Percentiles rank a stretch among this genome's conserved stretches.
These are phyloP conservation scores for Cladosporium velox DNA, from an alignment of 2,329 filamentous ascomycete genomes.

Conservation along the genomic window DNA sequence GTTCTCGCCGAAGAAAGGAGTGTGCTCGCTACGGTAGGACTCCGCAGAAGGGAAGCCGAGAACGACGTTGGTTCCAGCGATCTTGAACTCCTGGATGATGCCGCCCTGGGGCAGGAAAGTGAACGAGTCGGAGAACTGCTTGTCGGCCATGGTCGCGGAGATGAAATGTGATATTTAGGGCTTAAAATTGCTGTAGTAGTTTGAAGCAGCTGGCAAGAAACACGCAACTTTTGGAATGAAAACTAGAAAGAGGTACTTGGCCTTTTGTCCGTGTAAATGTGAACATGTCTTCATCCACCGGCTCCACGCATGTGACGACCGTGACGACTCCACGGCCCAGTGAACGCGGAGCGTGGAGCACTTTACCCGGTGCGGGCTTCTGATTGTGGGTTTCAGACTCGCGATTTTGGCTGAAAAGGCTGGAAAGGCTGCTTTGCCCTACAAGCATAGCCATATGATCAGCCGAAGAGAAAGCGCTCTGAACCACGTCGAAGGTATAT, in stretches of 20 bases:
- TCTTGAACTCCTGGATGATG: slow-evolving; percentile 76
- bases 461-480: not conserved
- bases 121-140: slow-evolving; percentile 45
- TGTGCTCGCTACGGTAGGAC: slow-evolving; percentile 74
- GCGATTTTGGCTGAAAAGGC: slow-evolving; percentile 7
- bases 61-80: slow-evolving; percentile 82
- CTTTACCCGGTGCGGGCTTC: slow-evolving; percentile 2
- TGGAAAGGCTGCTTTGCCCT: not conserved
- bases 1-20: slow-evolving; percentile 85
- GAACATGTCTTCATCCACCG: slow-evolving; percentile 14
- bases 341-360: slow-evolving; percentile 8
- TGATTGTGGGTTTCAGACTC: slow-evolving; percentile 7
- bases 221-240: not conserved
- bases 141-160: slow-evolving; percentile 26
- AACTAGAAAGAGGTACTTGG: slow-evolving; percentile 10
- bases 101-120: slow-evolving; percentile 74
- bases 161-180: not conserved
- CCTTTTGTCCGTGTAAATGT: slow-evolving; percentile 12
- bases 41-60: slow-evolving; percentile 77
- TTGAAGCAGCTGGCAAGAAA: not conserved
- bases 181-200: not conserved
- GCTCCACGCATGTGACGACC: slow-evolving; percentile 16
- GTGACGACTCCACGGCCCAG: slow-evolving; percentile 7
- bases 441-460: not conserved
- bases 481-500: slow-evolving; percentile 6